Evolutionary conservation across 352 stramenopile genomes (phyloP).

Genomic region (Phytopythium kandeliae): DNA sequence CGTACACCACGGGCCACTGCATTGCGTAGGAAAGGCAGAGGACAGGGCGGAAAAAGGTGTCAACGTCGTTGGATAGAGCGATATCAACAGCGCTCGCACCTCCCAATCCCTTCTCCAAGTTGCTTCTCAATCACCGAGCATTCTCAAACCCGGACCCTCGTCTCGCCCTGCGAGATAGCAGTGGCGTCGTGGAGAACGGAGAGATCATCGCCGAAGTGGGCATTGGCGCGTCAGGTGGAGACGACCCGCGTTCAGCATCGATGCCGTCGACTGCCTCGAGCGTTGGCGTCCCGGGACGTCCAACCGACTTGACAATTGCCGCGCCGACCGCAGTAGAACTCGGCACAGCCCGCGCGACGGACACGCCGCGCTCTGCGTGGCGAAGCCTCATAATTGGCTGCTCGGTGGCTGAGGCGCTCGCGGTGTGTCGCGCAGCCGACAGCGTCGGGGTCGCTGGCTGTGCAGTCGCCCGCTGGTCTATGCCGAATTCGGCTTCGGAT

Average conservation of each 20-base stretch:
- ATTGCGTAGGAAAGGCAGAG: background rate
- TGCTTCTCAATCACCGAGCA: slow-evolving; percentile 14
- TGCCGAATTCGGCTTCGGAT: background rate
- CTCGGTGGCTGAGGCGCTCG: background rate
- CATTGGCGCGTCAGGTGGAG: background rate
- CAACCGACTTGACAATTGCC: background rate
- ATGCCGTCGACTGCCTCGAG: background rate
- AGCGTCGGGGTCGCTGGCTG: background rate
- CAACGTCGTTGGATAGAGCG: background rate
- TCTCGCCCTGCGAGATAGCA: slow-evolving; percentile 44
- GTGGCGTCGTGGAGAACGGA: slow-evolving; percentile 58
- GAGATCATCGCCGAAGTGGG: slow-evolving; percentile 31
- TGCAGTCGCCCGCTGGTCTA: background rate
- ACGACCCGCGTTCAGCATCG: background rate
- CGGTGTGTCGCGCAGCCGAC: background rate
- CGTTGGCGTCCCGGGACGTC: background rate
- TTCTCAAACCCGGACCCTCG: slow-evolving; percentile 55
- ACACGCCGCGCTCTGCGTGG: slow-evolving; percentile 1
- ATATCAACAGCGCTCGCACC: too few relatives aligned
- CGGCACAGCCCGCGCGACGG: background rate
- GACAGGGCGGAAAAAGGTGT: background rate
- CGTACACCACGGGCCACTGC: background rate
- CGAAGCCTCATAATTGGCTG: background rate
- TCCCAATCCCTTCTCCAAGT: too few relatives aligned
- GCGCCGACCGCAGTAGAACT: background rate